These are phyloP conservation scores for Peronospora belbahrii DNA, from an alignment of 352 stramenopile genomes.

Conservation along the genomic window DNA sequence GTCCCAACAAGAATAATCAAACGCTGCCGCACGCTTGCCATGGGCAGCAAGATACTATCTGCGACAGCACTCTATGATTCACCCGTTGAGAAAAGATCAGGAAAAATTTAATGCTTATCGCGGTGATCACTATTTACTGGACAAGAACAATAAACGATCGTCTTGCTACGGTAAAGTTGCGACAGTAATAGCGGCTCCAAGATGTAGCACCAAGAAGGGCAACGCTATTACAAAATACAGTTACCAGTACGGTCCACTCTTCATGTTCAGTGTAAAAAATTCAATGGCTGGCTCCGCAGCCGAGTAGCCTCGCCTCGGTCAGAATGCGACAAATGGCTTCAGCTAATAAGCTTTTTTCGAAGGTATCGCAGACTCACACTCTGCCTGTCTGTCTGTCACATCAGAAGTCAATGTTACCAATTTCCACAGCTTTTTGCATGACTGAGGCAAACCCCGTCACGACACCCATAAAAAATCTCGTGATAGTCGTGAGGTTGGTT, in stretches of 20 bases:
- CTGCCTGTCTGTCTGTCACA: slow-evolving; percentile 8
- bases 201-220: slow-evolving; percentile 8
- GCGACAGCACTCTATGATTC: background rate
- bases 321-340: background rate
- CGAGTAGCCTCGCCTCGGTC: too few species aligned
- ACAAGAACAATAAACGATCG: too few species aligned
- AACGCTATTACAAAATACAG: background rate
- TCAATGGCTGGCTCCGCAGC: slow-evolving; percentile 5
- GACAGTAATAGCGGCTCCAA: slow-evolving; percentile 8
- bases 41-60: background rate
- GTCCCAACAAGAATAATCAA: too few species aligned
- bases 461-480: slow-evolving; percentile 12
- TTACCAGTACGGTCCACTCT: background rate
- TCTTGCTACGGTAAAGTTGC: slow-evolving; percentile 3
- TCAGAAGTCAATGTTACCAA: background rate
- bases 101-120: background rate
- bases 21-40: background rate
- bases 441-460: background rate
- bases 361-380: slow-evolving; percentile 13
- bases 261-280: slow-evolving; percentile 1
- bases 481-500: background rate
- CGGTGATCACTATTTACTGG: background rate
- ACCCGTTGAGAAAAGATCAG: background rate
- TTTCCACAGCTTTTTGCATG: background rate
- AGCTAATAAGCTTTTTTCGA: slow-evolving; percentile 1